These are phyloP conservation scores for Pichia cactophila DNA, from an alignment of 1,139 yeast genomes.

Conservation along the genomic window DNA sequence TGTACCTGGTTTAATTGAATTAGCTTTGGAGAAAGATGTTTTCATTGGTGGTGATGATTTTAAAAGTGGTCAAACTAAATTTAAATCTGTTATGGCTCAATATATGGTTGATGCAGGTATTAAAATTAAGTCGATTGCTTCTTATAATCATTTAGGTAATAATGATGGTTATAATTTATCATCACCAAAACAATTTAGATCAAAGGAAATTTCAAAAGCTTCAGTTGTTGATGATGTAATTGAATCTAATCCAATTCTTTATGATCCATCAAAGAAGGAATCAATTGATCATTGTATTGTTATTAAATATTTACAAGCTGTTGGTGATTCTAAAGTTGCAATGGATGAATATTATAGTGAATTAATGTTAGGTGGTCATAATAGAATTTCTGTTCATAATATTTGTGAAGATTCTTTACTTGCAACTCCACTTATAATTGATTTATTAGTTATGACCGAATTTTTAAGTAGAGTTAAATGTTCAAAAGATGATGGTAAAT, in stretches of 20 bases:
- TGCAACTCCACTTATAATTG: constrained; percentile 92
- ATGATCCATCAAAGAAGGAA: constrained; percentile 73
- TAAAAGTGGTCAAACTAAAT: constrained; percentile 93
- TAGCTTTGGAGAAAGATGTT: constrained; percentile 69
- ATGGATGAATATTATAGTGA: constrained; percentile 98
- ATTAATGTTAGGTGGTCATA: constrained; percentile 96
- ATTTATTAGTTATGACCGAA: constrained; percentile 83
- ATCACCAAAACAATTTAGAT: constrained; percentile 88
- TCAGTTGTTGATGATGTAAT: constrained; percentile 94
- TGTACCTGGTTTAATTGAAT: constrained; percentile 88
- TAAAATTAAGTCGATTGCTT: constrained; percentile 87
- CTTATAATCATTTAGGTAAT: constrained; percentile 94
- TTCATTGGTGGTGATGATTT: constrained; percentile 97
- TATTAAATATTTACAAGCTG: constrained; percentile 89
- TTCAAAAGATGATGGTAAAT: constrained; percentile 43
- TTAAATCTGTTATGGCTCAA: constrained; percentile 92
- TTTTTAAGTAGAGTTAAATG: constrained; percentile 81
- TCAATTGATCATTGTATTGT: constrained; percentile 91
- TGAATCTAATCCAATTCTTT: constrained; percentile 78
- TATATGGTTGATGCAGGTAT: constrained; percentile 96
- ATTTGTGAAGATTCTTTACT: constrained; percentile 93
- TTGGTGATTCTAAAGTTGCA: constrained; percentile 94
- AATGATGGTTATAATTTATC: constrained; percentile 91
- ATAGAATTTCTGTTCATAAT: constrained; percentile 86
- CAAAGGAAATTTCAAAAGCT: constrained; percentile 89